Evolutionary conservation across 129 eudicot species (phyloP).

Genomic region (Arctium lappa): DNA sequence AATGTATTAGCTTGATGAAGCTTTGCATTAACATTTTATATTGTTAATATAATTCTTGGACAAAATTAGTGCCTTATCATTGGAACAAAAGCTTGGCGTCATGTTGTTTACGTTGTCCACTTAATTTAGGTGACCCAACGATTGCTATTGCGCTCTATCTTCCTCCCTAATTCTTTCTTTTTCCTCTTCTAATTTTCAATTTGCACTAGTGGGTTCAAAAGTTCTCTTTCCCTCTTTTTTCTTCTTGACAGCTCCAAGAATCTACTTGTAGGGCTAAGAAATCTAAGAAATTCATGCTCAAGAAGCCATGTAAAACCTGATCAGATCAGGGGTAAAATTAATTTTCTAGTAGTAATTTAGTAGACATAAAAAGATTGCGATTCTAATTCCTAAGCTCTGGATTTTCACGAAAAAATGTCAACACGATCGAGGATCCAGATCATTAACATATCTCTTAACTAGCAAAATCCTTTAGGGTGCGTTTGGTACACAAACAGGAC

Average conservation of each 20-base stretch:
- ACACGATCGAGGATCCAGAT: too few relatives aligned
- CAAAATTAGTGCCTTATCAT: slow-evolving; percentile 1
- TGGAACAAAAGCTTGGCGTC: slow-evolving; percentile 12
- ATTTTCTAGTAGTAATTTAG: background rate
- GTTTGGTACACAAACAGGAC: too few relatives aligned
- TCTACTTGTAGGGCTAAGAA: background rate
- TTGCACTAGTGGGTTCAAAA: slow-evolving; percentile 3
- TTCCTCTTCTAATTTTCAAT: background rate
- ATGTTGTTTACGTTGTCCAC: slow-evolving; percentile 28
- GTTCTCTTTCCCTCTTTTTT: background rate
- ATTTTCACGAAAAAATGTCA: background rate
- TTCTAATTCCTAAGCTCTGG: background rate
- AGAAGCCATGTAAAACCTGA: too few relatives aligned
- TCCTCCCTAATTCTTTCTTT: background rate
- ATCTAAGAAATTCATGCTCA: background rate
- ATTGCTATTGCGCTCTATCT: slow-evolving; percentile 20
- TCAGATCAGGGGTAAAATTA: too few relatives aligned
- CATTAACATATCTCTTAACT: too few relatives aligned
- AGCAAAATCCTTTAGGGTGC: too few relatives aligned
- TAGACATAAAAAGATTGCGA: background rate
- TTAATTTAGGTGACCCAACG: slow-evolving; percentile 8
- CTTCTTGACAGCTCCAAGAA: background rate
- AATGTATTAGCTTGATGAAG: background rate
- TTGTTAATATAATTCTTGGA: background rate
- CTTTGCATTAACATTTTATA: background rate